A percentile compares a stretch with the other conserved stretches of the same genome.
Evolutionary conservation across 2,329 filamentous ascomycete species (phyloP).

Genomic region (Alternaria novae-zelandiae): DNA sequence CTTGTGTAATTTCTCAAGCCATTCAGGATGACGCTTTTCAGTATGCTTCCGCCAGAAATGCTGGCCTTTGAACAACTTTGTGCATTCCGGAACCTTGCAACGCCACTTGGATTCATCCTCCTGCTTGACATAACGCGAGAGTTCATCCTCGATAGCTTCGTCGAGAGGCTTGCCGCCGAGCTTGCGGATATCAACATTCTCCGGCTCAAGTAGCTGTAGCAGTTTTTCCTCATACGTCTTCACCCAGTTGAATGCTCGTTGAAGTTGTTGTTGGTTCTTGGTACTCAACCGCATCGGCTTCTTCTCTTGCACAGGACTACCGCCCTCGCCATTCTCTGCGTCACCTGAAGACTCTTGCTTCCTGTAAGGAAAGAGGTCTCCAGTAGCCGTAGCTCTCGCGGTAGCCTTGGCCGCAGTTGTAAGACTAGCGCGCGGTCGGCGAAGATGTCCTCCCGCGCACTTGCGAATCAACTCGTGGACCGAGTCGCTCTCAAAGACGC

Average conservation of each 20-base stretch:
- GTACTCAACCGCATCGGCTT: constrained; percentile 67
- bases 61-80: constrained; percentile 95
- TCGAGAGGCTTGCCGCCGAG: constrained; percentile 87
- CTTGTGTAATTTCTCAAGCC: constrained; percentile 78
- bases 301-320: constrained; percentile 75
- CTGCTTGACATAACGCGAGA: constrained; percentile 89
- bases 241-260: constrained; percentile 97
- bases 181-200: constrained; percentile 85
- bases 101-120: constrained; percentile 97
- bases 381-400: constrained; percentile 81
- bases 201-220: constrained; percentile 87
- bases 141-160: constrained; percentile 84
- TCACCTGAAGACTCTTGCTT: constrained; percentile 71
- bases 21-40: constrained; percentile 92
- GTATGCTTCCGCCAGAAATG: constrained; percentile 98
- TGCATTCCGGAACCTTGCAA: constrained; percentile 94
- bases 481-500: constrained; percentile 97
- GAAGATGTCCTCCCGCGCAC: constrained; percentile 95
- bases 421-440: constrained; percentile 84
- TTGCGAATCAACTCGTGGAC: constrained; percentile 95
- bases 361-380: constrained; percentile 83
- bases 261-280: constrained; percentile 89
- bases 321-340: constrained; percentile 65
- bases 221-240: constrained; percentile 98
- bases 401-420: constrained; percentile 83